phyloP scores from a whole-genome alignment of 2,329 filamentous ascomycete genomes.

The Phialemonium atrogriseum region DNA sequence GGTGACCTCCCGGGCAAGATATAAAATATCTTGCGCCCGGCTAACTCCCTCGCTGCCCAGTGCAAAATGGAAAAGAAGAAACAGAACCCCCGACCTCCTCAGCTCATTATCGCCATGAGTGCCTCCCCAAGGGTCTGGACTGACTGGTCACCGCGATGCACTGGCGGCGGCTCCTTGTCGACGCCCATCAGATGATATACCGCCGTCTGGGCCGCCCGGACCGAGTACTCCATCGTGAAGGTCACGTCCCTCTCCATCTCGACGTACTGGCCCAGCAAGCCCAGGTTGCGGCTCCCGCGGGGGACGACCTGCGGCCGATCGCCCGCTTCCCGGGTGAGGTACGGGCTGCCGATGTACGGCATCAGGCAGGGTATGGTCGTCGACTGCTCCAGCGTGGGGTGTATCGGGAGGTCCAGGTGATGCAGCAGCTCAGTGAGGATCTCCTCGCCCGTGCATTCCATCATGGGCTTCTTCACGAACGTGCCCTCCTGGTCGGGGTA shows the following conservation, averaged over 20 bases:
- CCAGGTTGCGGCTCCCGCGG: slow-evolving; percentile 25
- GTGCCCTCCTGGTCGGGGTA: slow-evolving; percentile 25
- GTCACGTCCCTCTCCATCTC: slow-evolving; percentile 29
- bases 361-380: slow-evolving; percentile 26
- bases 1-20: too few species aligned
- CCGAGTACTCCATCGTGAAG: slow-evolving; percentile 29
- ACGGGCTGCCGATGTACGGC: slow-evolving; percentile 28
- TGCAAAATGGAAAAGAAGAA: too few species aligned
- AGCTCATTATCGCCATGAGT: too few species aligned
- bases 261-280: slow-evolving; percentile 31
- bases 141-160: too few species aligned
- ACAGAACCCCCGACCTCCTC: too few species aligned
- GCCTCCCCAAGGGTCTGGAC: too few species aligned
- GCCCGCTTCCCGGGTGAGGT: slow-evolving; percentile 23
- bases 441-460: slow-evolving; percentile 28
- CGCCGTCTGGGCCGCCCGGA: slow-evolving; percentile 25
- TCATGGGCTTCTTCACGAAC: slow-evolving; percentile 30
- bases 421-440: slow-evolving; percentile 28
- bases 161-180: too few species aligned
- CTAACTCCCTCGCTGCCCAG: too few species aligned
- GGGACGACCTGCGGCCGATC: slow-evolving; percentile 31
- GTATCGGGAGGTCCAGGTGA: slow-evolving; percentile 25
- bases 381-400: slow-evolving; percentile 15
- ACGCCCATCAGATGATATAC: slow-evolving; percentile 19
- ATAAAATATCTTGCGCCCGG: too few species aligned